Conservation (phyloP, 139 green algal genomes). For the Closterium sp. region DNA sequence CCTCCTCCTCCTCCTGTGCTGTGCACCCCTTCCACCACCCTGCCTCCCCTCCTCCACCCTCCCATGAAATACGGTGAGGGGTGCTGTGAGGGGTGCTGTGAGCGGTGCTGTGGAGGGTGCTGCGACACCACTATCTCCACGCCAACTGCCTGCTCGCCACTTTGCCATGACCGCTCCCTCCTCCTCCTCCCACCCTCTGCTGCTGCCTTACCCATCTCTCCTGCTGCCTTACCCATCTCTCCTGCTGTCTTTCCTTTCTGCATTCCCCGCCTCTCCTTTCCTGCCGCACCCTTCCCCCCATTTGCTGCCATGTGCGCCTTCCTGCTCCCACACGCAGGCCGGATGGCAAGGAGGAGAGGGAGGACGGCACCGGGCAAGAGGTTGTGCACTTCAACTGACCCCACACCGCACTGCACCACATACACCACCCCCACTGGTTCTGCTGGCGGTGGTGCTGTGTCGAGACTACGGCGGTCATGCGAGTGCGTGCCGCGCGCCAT, state of each 20-base stretch:
- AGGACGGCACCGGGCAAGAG: slow-evolving; percentile 16
- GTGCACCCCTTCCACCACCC: background rate
- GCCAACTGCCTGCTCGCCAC: too few relatives aligned
- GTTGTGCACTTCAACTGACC: slow-evolving; percentile 30
- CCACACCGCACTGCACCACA: background rate
- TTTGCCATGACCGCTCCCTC: too few relatives aligned
- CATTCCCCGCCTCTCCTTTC: background rate
- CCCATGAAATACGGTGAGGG: background rate
- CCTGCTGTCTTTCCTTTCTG: background rate
- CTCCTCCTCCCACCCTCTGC: background rate
- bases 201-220: background rate
- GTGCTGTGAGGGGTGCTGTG: too few relatives aligned
- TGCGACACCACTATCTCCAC: background rate
- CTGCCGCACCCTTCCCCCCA: background rate
- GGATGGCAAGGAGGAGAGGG: slow-evolving; percentile 28
- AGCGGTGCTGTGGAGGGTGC: background rate
- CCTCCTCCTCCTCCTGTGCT: background rate
- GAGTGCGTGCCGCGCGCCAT: background rate
- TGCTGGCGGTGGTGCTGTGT: background rate
- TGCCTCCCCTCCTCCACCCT: too few relatives aligned
- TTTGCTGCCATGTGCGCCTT: too few relatives aligned
- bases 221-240: background rate
- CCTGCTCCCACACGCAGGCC: too few relatives aligned
- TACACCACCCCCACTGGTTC: background rate
- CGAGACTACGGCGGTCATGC: too few relatives aligned